Evolutionary conservation across 2,329 filamentous ascomycete genomes (phyloP).

Genomic region (Talaromyces pinophilus): DNA sequence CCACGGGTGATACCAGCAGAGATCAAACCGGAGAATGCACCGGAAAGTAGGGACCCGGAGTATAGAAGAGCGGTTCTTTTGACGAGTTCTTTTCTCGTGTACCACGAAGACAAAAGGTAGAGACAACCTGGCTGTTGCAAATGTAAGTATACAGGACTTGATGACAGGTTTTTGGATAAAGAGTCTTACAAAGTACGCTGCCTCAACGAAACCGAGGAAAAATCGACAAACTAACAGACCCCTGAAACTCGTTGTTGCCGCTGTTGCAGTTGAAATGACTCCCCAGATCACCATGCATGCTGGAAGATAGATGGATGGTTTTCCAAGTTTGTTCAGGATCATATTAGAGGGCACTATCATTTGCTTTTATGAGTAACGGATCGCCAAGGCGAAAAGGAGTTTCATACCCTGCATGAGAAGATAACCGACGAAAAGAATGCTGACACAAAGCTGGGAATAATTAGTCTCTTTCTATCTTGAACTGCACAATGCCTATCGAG

Average conservation of each 20-base stretch:
- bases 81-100: not conserved
- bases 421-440: not conserved
- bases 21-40: not conserved
- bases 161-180: no score
- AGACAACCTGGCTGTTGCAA: not conserved
- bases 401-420: not conserved
- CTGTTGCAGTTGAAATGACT: not conserved
- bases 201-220: not conserved
- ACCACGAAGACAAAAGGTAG: not conserved
- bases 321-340: not conserved
- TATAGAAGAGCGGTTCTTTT: not conserved
- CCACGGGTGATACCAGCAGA: not conserved
- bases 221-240: not conserved
- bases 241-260: not conserved
- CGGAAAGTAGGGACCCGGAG: not conserved
- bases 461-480: not conserved
- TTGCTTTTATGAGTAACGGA: not conserved
- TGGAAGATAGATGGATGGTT: not conserved
- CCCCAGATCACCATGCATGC: not conserved
- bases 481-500: not conserved
- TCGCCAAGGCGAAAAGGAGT: not conserved
- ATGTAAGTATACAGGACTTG: not conserved
- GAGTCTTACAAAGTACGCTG: not conserved
- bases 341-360: not conserved
- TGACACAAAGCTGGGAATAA: not conserved